Base-by-base conservation (phyloP, 1,139 yeast species). In the Pichia cactophila region DNA sequence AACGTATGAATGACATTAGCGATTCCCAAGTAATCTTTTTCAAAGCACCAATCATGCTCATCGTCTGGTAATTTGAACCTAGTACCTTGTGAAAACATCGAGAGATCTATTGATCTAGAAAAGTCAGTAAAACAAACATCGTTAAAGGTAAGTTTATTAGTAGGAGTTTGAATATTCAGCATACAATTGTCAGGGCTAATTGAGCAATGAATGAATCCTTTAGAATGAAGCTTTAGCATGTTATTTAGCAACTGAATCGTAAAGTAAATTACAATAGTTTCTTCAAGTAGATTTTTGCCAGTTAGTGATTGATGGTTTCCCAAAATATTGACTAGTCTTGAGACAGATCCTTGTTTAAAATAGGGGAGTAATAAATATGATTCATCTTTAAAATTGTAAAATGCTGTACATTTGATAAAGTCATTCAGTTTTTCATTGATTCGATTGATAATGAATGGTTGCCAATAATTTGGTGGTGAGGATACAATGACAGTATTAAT, bases 171-270 rank as follows among this genome's bases (percentile, higher is more conserved):
- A n/a, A 86, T 73, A 41, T 85, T 67, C 0, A 88, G 63, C 95
- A 90, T 86, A 56, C 94, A 85, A 61, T 89, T 89, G 54, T 87
- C 96, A 0, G 96, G 85, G 60, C 85, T 86, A 50, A 89, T 66
- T 62, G 88, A 95, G 1, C 96, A 95, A 67, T 90, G 97, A 16
- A 90, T 70, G 1, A 89, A 78, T 0, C 83, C 83, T 12, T 76
- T 68, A 0, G 67, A 63, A 60, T 90, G 97, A 31, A 90, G 65
- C 1, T 71, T 64, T 7, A 56, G 23, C 23, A 60, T 35, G 26
- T 54, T 56, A 2, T 50, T 37, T 1, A 62, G 16, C 10, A 61
- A 33, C 56, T 84, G 88, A 1, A 87, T 67, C 0, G 94, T 72
- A 42, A 88, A 69, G 59, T 79, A 84, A 48, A 86, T 73, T 8